Conservation (phyloP, 305 asterid genomes). For the Coffea humblotiana region DNA sequence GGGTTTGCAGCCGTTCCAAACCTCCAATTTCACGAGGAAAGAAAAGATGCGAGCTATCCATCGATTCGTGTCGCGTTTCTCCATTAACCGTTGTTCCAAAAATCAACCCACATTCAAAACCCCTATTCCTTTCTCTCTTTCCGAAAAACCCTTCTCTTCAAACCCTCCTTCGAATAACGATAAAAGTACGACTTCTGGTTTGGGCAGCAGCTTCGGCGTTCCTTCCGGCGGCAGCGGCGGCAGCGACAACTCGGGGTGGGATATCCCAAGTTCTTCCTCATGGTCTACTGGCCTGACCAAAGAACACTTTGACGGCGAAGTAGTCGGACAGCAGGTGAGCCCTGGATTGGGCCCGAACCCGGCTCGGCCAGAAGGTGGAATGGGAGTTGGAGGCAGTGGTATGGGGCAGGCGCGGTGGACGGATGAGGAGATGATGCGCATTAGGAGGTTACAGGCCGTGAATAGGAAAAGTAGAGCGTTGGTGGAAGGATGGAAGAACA, state of each 20-base stretch:
- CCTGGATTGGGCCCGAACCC: slow-evolving; percentile 16
- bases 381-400: background rate
- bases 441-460: slow-evolving; percentile 45
- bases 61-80: slow-evolving; percentile 40
- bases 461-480: slow-evolving; percentile 41
- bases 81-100: slow-evolving; percentile 25
- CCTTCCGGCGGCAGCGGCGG: slow-evolving; percentile 38
- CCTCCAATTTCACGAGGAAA: no score
- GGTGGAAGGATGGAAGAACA: slow-evolving; percentile 57
- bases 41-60: slow-evolving; percentile 53
- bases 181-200: slow-evolving; percentile 40
- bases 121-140: slow-evolving; percentile 24
- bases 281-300: slow-evolving; percentile 93
- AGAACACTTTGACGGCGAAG: slow-evolving; percentile 89
- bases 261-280: slow-evolving; percentile 46
- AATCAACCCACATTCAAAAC: slow-evolving; percentile 5
- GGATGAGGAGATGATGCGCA: slow-evolving; percentile 37
- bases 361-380: slow-evolving; percentile 17
- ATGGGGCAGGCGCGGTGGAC: slow-evolving; percentile 47
- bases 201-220: slow-evolving; percentile 45
- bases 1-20: no score
- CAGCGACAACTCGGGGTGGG: slow-evolving; percentile 64
- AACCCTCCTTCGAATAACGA: slow-evolving; percentile 22
- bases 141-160: slow-evolving; percentile 41
- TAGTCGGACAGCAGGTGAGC: slow-evolving; percentile 53